Percentiles rank a stretch among this genome's conserved stretches.
Evolutionary conservation across 1,284 basidiomycete species (phyloP).

Genomic region (Trichosporon faecale): DNA sequence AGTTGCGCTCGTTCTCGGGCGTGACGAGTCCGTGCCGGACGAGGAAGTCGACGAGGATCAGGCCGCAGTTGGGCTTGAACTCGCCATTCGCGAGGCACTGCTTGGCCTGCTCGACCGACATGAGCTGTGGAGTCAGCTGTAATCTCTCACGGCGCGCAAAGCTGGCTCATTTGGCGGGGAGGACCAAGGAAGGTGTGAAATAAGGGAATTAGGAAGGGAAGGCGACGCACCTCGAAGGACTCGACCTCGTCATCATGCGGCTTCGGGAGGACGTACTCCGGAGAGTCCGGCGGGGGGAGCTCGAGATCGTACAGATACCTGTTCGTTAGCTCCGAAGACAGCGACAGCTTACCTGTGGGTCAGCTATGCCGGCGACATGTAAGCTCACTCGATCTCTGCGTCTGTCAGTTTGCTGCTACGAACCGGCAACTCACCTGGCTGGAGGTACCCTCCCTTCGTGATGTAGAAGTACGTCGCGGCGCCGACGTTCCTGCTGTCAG

Average conservation of each 20-base stretch:
- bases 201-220: background rate
- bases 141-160: background rate
- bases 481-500: constrained; percentile 33
- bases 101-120: constrained; percentile 45
- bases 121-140: constrained; percentile 34
- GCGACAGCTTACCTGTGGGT: background rate
- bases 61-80: constrained; percentile 61
- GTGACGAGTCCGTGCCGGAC: constrained; percentile 58
- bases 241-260: constrained; percentile 92
- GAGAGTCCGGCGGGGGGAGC: constrained; percentile 58
- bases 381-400: constrained; percentile 34
- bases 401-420: background rate
- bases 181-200: background rate
- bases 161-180: background rate
- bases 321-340: background rate
- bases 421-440: constrained; percentile 57
- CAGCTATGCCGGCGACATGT: background rate
- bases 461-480: constrained; percentile 58
- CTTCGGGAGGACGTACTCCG: constrained; percentile 58
- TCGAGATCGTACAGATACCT: constrained; percentile 72
- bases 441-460: constrained; percentile 69
- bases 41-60: constrained; percentile 59
- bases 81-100: constrained; percentile 51
- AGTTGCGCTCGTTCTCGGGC: constrained; percentile 54
- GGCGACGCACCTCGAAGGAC: constrained; percentile 58